These are phyloP conservation scores for Triticum turgidum DNA, from an alignment of 176 grass and related monocot genomes.

Conservation along the genomic window DNA sequence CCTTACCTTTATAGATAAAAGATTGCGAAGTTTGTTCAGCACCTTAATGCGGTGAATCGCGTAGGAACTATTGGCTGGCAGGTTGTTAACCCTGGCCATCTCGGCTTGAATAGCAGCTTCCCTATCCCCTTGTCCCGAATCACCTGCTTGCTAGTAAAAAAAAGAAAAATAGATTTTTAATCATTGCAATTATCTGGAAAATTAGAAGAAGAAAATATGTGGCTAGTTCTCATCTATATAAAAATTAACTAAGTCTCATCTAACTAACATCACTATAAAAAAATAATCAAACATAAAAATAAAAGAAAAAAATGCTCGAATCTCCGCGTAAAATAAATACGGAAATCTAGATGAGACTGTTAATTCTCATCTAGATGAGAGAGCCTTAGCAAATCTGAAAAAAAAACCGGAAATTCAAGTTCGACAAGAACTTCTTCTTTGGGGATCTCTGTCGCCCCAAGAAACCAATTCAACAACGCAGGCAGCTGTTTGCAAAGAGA, in stretches of 20 bases:
- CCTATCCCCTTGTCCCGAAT: constrained; percentile 36
- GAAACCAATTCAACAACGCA: background rate
- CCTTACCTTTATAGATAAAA: constrained; percentile 67
- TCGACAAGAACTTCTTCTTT: background rate
- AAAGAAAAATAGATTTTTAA: background rate
- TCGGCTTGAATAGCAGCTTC: constrained; percentile 55
- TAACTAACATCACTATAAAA: too few species aligned
- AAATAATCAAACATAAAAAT: too few species aligned
- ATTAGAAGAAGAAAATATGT: background rate
- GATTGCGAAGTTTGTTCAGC: constrained; percentile 78
- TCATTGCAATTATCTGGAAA: constrained; percentile 10
- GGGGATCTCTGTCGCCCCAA: constrained; percentile 3
- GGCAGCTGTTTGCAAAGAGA: background rate
- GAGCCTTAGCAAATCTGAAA: background rate
- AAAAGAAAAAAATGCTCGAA: too few species aligned
- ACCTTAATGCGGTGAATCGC: constrained; percentile 79
- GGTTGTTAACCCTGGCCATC: constrained; percentile 51
- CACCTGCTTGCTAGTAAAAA: constrained; percentile 32
- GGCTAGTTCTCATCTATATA: too few species aligned
- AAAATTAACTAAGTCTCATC: too few species aligned
- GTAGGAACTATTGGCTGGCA: constrained; percentile 74
- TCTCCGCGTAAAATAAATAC: too few species aligned
- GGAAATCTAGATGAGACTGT: too few species aligned
- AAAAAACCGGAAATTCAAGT: background rate
- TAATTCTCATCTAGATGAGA: too few species aligned